Evolutionary conservation across 441 rosid genomes (phyloP), one percentile per base, ranked within the genome.

Genomic region (Brassica hybrid): DNA sequence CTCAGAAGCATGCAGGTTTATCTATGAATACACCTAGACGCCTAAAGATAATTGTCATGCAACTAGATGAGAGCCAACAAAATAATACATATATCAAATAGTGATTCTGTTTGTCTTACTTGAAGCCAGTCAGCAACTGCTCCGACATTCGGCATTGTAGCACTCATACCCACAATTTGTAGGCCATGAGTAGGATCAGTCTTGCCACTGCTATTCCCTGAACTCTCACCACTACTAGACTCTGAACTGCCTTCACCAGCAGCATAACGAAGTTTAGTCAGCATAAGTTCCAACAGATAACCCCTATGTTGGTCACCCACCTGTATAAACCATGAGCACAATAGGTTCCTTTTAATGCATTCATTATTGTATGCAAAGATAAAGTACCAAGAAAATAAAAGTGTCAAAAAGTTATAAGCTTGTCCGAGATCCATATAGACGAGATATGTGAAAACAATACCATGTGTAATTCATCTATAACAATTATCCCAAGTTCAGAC

Each of bases 121-220:
- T 94, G 98, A 81, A 94, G 98, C 98, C 97, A 96, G 78, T 96
- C 90, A 52, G 98, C 98, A 88, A 92, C 97, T 70, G 97, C 98
- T 73, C 92, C 94, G 48, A 96, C 96, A 82, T 96, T 94, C 72
- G 99, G 99, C 98, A 96, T 96, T 68, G 98, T 94, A 73, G 98
- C 99, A 75, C 99, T 96, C 99, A 96, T 96, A 72, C 99, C 98
- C 79, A 96, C 96, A 83, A 96, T 96, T 87, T 96, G 99, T 83
- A 94, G 78, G 73, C 98, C 98, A 65, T 84, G 89, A 86, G 85
- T 83, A 85, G 90, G 82, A 83, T 92, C 98, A 79, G 84, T 83
- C 85, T 90, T 94, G 71, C 88, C 86, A 82, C 97, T 89, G 83
- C 97, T 91, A 76, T 81, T 79, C 77, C 94, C 96, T 67, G 97